Conservation (phyloP, 768 basidiomycete genomes). For the Lactarius sanguifluus region DNA sequence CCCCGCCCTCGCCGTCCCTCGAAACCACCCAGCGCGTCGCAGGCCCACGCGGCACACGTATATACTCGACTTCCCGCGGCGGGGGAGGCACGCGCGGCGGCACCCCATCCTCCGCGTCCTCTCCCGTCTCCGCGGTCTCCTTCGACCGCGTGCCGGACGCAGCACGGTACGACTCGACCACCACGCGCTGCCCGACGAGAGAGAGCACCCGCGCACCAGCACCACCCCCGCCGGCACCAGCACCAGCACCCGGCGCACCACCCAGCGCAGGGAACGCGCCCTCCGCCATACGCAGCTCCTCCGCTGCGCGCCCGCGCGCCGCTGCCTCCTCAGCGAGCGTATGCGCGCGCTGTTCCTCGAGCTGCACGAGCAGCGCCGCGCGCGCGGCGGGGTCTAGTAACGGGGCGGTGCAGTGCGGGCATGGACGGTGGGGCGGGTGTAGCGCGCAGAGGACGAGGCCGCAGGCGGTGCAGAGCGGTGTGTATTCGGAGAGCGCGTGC, state of each 20-base stretch:
- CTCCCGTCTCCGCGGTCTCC: neutral
- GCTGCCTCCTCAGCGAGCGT: constrained; percentile 18
- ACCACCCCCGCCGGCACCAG: neutral
- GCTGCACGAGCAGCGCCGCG: constrained; percentile 17
- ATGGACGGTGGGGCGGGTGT: constrained; percentile 18
- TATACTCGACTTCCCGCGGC: constrained; percentile 17
- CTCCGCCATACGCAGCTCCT: constrained; percentile 10
- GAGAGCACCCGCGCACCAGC: constrained; percentile 17
- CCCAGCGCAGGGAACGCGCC: constrained; percentile 26
- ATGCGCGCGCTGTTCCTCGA: constrained; percentile 10
- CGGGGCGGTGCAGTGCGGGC: constrained; percentile 19
- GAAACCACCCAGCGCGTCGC: constrained; percentile 23
- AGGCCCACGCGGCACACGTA: constrained; percentile 21
- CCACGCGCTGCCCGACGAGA: constrained; percentile 14
- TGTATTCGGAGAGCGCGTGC: constrained; percentile 25
- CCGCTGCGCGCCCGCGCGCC: constrained; percentile 10
- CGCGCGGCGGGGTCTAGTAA: constrained; percentile 15
- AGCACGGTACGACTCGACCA: constrained; percentile 12
- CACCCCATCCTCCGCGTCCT: neutral
- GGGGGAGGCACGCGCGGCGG: constrained; percentile 20
- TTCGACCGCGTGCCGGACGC: neutral
- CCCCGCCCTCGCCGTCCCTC: constrained; percentile 1
- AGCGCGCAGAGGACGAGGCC: constrained; percentile 28
- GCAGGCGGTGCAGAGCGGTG: constrained; percentile 26
- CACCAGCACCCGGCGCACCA: neutral